A percentile compares a stretch with the other conserved stretches of the same genome.
Evolutionary conservation across 108 stramenopile genomes (phyloP).

Genomic region (Fistulifera pelliculosa): DNA sequence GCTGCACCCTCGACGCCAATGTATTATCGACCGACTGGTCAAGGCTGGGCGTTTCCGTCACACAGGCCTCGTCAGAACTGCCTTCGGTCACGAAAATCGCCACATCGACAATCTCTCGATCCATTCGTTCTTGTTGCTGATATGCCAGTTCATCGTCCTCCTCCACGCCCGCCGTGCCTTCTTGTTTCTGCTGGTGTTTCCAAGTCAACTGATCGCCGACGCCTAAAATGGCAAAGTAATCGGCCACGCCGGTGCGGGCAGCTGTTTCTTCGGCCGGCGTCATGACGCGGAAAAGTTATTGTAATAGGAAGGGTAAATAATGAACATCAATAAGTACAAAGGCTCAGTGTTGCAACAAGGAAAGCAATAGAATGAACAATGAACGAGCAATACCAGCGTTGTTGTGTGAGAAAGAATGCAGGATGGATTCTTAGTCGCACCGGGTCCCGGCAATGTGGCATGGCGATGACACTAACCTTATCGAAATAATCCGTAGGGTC

Average conservation of each 20-base stretch:
- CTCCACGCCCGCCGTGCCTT: constrained; percentile 12
- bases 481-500: no score
- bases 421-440: no score
- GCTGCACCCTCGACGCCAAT: constrained; percentile 3
- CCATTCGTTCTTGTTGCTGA: constrained; percentile 42
- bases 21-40: neutral
- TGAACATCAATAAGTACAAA: no score
- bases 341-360: no score
- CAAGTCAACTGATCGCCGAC: constrained; percentile 48
- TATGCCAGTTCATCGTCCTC: constrained; percentile 38
- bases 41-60: no score
- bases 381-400: no score
- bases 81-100: constrained; percentile 7
- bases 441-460: no score
- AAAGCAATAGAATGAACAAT: no score
- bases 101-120: constrained; percentile 64
- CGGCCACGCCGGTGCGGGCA: constrained; percentile 53
- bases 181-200: constrained; percentile 31
- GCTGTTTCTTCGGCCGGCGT: neutral
- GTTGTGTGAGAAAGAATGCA: no score
- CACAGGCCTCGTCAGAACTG: no score
- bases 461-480: no score
- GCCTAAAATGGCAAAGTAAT: constrained; percentile 80
- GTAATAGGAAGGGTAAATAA: no score
- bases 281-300: neutral